Conservation (phyloP, 768 basidiomycete genomes). For the Suillus subluteus region DNA sequence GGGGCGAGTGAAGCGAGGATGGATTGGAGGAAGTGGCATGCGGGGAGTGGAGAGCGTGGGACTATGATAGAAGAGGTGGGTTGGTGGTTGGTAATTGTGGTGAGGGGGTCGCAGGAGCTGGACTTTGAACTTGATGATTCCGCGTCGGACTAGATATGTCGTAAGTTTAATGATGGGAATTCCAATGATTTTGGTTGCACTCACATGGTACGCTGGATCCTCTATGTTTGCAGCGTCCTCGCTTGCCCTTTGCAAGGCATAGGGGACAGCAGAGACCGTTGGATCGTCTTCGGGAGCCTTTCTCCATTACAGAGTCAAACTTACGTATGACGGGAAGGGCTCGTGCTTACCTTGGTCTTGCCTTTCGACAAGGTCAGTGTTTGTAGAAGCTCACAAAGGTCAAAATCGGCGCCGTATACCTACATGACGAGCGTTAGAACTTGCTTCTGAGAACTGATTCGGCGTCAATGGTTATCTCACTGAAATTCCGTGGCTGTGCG, state of each 20-base stretch:
- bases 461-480: constrained; percentile 21
- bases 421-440: constrained; percentile 15
- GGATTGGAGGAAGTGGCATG: constrained; percentile 65
- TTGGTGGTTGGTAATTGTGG: constrained; percentile 12
- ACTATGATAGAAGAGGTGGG: constrained; percentile 22
- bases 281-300: constrained; percentile 31
- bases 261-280: constrained; percentile 25
- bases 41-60: constrained; percentile 35
- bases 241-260: constrained; percentile 38
- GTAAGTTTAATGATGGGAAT: background rate
- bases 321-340: background rate
- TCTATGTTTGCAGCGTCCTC: constrained; percentile 48
- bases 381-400: constrained; percentile 57
- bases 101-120: constrained; percentile 36
- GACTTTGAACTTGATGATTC: constrained; percentile 49
- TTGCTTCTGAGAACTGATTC: background rate
- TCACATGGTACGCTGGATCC: constrained; percentile 47
- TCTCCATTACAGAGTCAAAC: constrained; percentile 28
- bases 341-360: constrained; percentile 34
- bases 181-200: constrained; percentile 12
- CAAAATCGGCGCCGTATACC: constrained; percentile 39
- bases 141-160: constrained; percentile 45
- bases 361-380: constrained; percentile 50
- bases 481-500: constrained; percentile 22
- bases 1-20: constrained; percentile 59